These are phyloP conservation scores for Heliocybe sulcata DNA, from an alignment of 1,284 basidiomycete species.

Conservation along the genomic window DNA sequence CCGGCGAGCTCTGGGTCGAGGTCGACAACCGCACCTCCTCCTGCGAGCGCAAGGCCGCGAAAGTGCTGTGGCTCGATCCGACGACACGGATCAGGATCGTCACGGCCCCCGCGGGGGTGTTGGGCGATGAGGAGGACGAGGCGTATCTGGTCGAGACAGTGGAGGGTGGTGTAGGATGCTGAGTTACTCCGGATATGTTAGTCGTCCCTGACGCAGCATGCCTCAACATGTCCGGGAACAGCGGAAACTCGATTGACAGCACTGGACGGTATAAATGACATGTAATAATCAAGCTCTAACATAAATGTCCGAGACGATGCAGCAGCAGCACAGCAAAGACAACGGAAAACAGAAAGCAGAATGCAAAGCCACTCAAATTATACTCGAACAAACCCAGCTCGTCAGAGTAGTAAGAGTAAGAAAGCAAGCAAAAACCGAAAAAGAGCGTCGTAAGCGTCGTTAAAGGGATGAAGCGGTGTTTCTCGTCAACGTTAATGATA, in stretches of 20 bases:
- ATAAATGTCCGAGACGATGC: no score
- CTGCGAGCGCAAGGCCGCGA: neutral
- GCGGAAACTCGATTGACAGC: no score
- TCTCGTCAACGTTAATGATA: neutral
- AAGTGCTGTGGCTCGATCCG: neutral
- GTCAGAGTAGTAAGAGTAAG: neutral
- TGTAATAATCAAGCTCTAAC: no score
- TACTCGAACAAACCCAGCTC: neutral
- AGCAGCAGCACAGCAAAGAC: no score
- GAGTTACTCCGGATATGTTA: no score
- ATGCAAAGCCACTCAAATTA: neutral
- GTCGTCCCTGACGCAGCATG: no score
- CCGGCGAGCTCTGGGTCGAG: slow-evolving; percentile 11
- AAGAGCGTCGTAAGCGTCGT: neutral
- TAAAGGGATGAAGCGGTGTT: no score
- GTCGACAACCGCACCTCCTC: neutral
- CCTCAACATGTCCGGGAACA: no score
- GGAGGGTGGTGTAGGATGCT: neutral
- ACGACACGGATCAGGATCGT: neutral
- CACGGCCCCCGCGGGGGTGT: neutral
- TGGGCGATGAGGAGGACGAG: neutral
- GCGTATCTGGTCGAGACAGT: neutral
- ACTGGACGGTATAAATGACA: no score
- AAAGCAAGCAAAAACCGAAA: neutral
- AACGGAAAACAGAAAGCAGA: no score